Conservation (phyloP, 2,329 filamentous ascomycete species). For the Claviceps arundinis region DNA sequence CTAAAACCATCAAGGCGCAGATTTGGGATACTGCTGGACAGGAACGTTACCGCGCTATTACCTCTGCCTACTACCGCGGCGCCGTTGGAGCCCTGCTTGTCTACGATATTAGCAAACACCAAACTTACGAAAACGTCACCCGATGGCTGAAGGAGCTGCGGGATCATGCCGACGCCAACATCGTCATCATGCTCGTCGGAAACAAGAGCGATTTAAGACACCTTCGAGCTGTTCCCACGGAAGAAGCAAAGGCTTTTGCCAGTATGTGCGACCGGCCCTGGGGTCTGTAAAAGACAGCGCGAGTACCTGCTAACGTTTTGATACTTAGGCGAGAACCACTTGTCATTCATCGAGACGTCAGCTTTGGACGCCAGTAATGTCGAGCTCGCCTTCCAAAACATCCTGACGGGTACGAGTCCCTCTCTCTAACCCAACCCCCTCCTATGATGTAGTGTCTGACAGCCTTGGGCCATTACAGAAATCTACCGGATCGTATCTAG, state of each 20-base stretch:
- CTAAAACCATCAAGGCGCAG: conserved; percentile 99
- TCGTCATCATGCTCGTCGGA: conserved; percentile 98
- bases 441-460: neutral
- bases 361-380: conserved; percentile 98
- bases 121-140: conserved; percentile 98
- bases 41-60: conserved; percentile 98
- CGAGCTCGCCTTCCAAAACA: conserved; percentile 98
- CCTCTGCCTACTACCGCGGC: conserved; percentile 96
- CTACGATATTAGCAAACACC: conserved; percentile 99
- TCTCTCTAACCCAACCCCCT: neutral
- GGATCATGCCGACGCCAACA: conserved; percentile 96
- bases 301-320: conserved; percentile 3
- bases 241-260: conserved; percentile 95
- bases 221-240: conserved; percentile 88
- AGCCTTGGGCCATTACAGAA: conserved; percentile 40
- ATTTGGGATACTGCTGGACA: conserved; percentile 99
- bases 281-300: no score
- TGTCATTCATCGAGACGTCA: conserved; percentile 98
- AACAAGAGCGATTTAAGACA: conserved; percentile 99
- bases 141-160: conserved; percentile 98
- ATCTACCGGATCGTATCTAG: conserved; percentile 99
- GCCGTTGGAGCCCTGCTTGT: conserved; percentile 94
- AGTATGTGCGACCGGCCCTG: conserved; percentile 42
- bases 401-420: conserved; percentile 68
- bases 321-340: conserved; percentile 75